Conservation (phyloP, 129 eudicot species). For the Scalesia atractyloides region DNA sequence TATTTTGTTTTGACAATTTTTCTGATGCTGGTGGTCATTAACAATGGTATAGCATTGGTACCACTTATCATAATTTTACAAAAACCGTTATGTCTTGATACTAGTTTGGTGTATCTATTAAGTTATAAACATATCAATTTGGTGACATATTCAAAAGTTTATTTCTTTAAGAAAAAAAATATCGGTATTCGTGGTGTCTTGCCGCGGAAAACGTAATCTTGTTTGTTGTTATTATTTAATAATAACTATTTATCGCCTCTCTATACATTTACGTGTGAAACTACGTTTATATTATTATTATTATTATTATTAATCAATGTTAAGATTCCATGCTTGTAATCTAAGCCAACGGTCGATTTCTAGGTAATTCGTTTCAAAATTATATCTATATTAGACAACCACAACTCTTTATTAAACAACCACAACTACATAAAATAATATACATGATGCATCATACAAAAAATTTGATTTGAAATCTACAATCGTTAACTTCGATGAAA, state of each 20-base stretch:
- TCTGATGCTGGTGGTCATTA: no score
- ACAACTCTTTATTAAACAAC: background rate
- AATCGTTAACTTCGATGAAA: background rate
- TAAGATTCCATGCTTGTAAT: slow-evolving; percentile 26
- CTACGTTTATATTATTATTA: slow-evolving; percentile 10
- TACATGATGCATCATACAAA: no score
- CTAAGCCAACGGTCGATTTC: slow-evolving; percentile 10
- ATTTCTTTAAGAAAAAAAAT: background rate
- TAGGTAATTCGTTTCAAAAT: background rate
- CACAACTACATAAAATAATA: background rate
- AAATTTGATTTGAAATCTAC: no score
- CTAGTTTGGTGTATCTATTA: no score
- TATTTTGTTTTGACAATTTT: no score
- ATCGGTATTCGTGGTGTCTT: background rate
- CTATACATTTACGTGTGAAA: background rate
- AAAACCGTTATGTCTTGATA: no score
- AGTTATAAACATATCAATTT: background rate
- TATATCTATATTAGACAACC: background rate
- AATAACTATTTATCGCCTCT: background rate
- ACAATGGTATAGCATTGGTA: no score
- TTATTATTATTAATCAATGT: slow-evolving; percentile 13
- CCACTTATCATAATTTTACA: no score
- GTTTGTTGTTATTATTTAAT: background rate
- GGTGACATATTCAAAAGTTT: background rate
- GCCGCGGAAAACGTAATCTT: background rate